Evolutionary conservation across 164 flowering plant species (phyloP), one percentile per base, ranked within the genome.

Genomic region (Dillenia suffruticosa): DNA sequence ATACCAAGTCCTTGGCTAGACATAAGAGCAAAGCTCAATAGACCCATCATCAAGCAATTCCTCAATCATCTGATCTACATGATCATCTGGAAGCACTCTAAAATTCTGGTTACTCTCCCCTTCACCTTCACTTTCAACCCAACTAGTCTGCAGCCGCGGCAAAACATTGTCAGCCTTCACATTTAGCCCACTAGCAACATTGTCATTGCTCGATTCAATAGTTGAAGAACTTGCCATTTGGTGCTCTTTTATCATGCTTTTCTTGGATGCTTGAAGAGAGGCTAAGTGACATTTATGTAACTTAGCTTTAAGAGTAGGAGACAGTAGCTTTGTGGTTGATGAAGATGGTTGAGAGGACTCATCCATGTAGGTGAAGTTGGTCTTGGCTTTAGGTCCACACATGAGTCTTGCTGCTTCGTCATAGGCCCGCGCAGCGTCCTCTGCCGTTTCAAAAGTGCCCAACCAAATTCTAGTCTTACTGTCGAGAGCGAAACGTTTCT

Each of bases 401-500:
- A 79, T 76, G 10, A 79, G 70, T 62, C 78, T 63, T 1, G 82
- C 80, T 12, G 80, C 82, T 57, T 79, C 79, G 47, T 79, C 82
- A 44, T 79, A 79, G 1, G 80, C 83, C 55, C 76, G 17, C 13
- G 83, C 83, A 10, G 82, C 82, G 48, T 70, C 82, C 68, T 76
- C 82, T 10, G 79, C 79, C 56, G 81, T 75, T 48, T 79, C 82
- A 40, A 79, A 79, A 40, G 82, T 79, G 57, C 82, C 82, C n/a
- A 79, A 69, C 83, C 83, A 79, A 19, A 79, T 71, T 54, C 83
- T 71, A 0, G 83, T 79, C 73, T 79, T 79, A 63, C 83, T 79
- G 73, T 5, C 7, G 32, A 48, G 22, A 32, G 7, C 40, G 40
- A 32, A 32, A 32, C 40, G 40, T 32, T 32, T 5, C 7, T 32